phyloP scores from a whole-genome alignment of 768 basidiomycete species.

The Kwoniella mangroviensis region DNA sequence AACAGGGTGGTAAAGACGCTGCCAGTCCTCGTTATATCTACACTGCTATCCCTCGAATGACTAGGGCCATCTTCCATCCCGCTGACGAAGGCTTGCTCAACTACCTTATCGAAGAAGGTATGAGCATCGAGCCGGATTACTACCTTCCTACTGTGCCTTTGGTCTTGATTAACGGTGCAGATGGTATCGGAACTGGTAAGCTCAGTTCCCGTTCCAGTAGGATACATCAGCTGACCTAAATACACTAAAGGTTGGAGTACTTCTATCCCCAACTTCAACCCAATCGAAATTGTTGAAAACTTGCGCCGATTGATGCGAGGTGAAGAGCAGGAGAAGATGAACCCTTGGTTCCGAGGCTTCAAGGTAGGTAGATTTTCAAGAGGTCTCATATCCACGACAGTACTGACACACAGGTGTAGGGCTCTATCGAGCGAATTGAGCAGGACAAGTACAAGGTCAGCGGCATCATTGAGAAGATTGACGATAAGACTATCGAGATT shows the following conservation, averaged over 20 bases:
- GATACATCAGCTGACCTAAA: background rate
- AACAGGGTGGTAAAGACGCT: slow-evolving; percentile 88
- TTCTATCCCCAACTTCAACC: slow-evolving; percentile 87
- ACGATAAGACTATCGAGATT: slow-evolving; percentile 89
- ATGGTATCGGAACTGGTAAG: slow-evolving; percentile 95
- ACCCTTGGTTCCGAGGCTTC: slow-evolving; percentile 97
- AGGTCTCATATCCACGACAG: too few relatives aligned
- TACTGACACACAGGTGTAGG: slow-evolving; percentile 60
- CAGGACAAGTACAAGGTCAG: slow-evolving; percentile 75
- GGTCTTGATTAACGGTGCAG: slow-evolving; percentile 88
- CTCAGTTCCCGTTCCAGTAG: background rate
- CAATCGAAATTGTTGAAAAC: slow-evolving; percentile 84
- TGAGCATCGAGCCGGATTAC: slow-evolving; percentile 86
- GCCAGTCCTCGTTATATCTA: slow-evolving; percentile 96
- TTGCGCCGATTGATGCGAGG: slow-evolving; percentile 81
- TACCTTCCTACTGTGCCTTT: slow-evolving; percentile 89
- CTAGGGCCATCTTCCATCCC: slow-evolving; percentile 77
- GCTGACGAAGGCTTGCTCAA: slow-evolving; percentile 84
- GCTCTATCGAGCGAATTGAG: slow-evolving; percentile 74
- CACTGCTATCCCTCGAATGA: slow-evolving; percentile 75
- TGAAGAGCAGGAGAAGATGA: slow-evolving; percentile 82
- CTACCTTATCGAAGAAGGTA: slow-evolving; percentile 82
- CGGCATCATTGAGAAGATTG: slow-evolving; percentile 74
- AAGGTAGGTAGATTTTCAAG: slow-evolving; percentile 47
- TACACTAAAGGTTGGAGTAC: slow-evolving; percentile 84